Evolutionary conservation across 73 alveolate genomes (phyloP), one percentile per base, ranked within the genome.

Genomic region (Paramecium biaurelia): DNA sequence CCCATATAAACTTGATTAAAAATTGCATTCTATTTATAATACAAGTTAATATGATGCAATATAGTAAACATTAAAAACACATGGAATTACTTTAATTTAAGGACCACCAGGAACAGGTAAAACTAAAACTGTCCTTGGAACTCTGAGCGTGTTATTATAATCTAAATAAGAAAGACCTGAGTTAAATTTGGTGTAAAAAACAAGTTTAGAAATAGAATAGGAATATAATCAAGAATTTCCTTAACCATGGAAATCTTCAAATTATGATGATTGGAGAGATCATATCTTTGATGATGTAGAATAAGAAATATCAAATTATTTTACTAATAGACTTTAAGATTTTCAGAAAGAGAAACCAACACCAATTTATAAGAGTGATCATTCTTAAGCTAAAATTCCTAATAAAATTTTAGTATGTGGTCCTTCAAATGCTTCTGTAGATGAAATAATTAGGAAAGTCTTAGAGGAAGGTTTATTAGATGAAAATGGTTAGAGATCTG

Each of bases 401-500:
- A 85, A 89, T 37, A 89, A 89, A 38, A 94, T 96, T 38, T 86
- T 96, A 70, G 86, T 96, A 57, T 95, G 98, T 79, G 96, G 98
- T 37, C 98, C 99, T 26, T 95, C 98, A 42, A 96, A 96, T 94
- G 92, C 97, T 42, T 98, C 99, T n/a, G 93, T 96, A 11, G 98
- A 96, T 96, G 97, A 95, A 92, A 92, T 96, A 47, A 93, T 96
- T 14, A 72, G 89, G 37, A 93, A 94, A 93, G 30, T 85, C 15
- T 35, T 86, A 21, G 93, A 93, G 6, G 92, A 94, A 49, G 96
- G 96, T 7, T 70, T 94, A 6, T 89, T 76, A 34, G 96, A 93
- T 35, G 76, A 76, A 10, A 58, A 89, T 72, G 97, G 97, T 3
- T 43, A 42, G 18, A 76, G 47, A 34, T 14, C 43, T 12, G 85